phyloP scores from a whole-genome alignment of 768 basidiomycete species.

The Naganishia antarctica region DNA sequence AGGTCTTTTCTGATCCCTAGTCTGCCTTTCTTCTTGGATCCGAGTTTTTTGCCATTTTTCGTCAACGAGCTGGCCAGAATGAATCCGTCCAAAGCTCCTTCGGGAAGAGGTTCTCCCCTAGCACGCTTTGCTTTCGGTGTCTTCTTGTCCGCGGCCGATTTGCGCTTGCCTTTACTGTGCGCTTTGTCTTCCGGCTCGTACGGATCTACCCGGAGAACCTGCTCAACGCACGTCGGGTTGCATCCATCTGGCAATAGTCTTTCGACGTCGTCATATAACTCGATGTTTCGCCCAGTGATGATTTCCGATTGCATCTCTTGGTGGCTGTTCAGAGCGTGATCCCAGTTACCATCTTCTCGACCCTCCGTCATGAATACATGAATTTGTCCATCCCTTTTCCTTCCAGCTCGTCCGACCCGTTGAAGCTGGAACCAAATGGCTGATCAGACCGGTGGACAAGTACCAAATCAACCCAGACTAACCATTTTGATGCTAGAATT shows the following conservation, averaged over 20 bases:
- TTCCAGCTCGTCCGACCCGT: conserved; percentile 89
- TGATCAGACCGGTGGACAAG: not conserved
- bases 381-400: conserved; percentile 82
- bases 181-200: conserved; percentile 41
- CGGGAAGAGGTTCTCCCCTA: conserved; percentile 45
- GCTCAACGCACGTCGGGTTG: conserved; percentile 72
- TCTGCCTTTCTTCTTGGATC: conserved; percentile 15
- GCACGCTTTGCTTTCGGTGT: conserved; percentile 24
- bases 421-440: conserved; percentile 66
- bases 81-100: conserved; percentile 44
- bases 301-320: conserved; percentile 84
- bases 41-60: conserved; percentile 22
- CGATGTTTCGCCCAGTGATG: conserved; percentile 74
- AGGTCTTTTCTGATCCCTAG: conserved; percentile 1
- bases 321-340: conserved; percentile 78
- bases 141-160: conserved; percentile 25
- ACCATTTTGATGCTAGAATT: conserved; percentile 97
- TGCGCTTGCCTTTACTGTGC: conserved; percentile 24
- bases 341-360: conserved; percentile 85
- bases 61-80: conserved; percentile 25
- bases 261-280: conserved; percentile 87
- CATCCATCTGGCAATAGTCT: conserved; percentile 73
- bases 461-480: conserved; percentile 35
- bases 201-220: conserved; percentile 69
- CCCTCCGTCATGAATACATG: conserved; percentile 84